Base-by-base conservation (phyloP, 257 asterid species). In the Leptodermis oblonga region DNA sequence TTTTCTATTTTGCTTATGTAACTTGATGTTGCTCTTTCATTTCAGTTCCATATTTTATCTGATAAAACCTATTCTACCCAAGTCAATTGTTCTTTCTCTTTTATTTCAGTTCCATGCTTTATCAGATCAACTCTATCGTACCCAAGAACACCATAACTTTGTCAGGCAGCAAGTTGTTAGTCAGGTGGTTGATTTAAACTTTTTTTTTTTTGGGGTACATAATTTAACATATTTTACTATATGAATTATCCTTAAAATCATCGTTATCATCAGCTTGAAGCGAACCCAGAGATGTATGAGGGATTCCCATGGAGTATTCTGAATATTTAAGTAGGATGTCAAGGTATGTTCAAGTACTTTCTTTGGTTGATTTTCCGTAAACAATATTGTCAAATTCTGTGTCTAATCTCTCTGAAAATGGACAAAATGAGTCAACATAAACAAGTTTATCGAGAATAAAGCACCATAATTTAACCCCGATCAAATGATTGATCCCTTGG, bases 281-380 rank as follows among this genome's bases (percentile, higher is more conserved):
- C 91, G 51, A 86, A 85, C 71, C 93, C 92, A 7, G 93, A 87
- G 77, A 73, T 85, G 67, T 94, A 91, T 12, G 92, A 89, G 85
- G 99, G 90, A 26, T 94, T 71, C 99, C 99, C 77, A 94, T 94
- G 99, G 90, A 77, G 67, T 94, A 84, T 77, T 75, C 74, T n/a
- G 96, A 88, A 30, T 94, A 94, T 77, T 70, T 94, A 74, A 77
- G 76, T 78, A 82, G 82, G 81, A 84, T 94, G 83, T 82, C 95
- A 81, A 83, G 82, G 99, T 94, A 87, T 30, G 46, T 69, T 68
- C 82, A 63, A 62, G 48, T 37, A 48, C 68, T 77, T n/a, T 30
- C 23, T 60, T 43, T 28, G n/a, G n/a, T n/a, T n/a, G n/a, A n/a
- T n/a, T n/a, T n/a, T n/a, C n/a, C n/a, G n/a, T n/a, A n/a, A n/a